Percentiles rank a stretch among this genome's conserved stretches.
Evolutionary conservation across 495 filamentous ascomycete genomes (phyloP).

Genomic region (Penicillium canescens): DNA sequence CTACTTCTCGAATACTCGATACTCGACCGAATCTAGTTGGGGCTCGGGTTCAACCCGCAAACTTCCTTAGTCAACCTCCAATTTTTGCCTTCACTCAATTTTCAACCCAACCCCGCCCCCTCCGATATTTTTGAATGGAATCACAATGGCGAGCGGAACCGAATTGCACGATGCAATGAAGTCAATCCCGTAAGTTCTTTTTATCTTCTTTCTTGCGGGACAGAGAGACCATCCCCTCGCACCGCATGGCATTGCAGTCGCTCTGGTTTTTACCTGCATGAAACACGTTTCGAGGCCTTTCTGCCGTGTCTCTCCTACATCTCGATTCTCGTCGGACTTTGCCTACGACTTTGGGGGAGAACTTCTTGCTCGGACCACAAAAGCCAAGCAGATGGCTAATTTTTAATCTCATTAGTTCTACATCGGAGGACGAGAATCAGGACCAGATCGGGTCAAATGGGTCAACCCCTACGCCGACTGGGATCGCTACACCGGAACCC

Average conservation of each 20-base stretch:
- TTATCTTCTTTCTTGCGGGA: background rate
- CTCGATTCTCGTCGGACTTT: slow-evolving; percentile 11
- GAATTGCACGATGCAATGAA: slow-evolving; percentile 55
- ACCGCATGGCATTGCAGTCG: slow-evolving; percentile 23
- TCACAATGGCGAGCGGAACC: slow-evolving; percentile 48
- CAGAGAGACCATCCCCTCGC: slow-evolving; percentile 19
- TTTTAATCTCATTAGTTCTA: slow-evolving; percentile 26
- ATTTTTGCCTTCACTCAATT: slow-evolving; percentile 19
- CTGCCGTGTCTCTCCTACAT: background rate
- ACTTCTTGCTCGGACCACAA: background rate
- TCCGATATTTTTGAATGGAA: slow-evolving; percentile 43
- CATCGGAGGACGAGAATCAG: slow-evolving; percentile 64
- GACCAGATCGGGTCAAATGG: slow-evolving; percentile 78
- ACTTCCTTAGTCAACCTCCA: slow-evolving; percentile 37
- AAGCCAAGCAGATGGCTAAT: slow-evolving; percentile 23
- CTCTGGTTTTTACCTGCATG: slow-evolving; percentile 8
- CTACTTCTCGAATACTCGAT: too few relatives aligned
- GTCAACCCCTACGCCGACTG: slow-evolving; percentile 68
- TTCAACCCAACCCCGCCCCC: slow-evolving; percentile 6
- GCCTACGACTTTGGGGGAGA: slow-evolving; percentile 8
- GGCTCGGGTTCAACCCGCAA: slow-evolving; percentile 43
- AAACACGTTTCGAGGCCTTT: background rate
- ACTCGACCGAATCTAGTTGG: background rate
- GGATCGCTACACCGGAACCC: slow-evolving; percentile 83
- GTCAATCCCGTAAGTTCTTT: slow-evolving; percentile 39